Conservation (phyloP, 495 filamentous ascomycete genomes). For the Podospora anserina region DNA sequence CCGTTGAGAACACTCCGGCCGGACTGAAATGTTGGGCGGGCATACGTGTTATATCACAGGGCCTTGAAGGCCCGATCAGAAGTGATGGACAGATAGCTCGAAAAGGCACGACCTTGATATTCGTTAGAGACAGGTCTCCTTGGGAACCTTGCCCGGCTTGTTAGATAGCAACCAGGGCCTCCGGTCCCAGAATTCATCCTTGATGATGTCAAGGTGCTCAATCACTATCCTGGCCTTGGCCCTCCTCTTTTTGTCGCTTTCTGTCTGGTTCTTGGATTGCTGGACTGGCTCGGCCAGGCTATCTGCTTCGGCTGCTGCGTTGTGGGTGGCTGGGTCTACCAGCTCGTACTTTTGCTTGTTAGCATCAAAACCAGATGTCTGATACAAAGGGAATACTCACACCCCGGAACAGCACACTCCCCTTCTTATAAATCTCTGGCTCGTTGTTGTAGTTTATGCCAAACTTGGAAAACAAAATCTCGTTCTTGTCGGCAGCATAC, state of each 20-base stretch:
- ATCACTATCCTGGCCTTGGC: slow-evolving; percentile 73
- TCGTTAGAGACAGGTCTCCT: slow-evolving; percentile 39
- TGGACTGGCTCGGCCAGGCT: slow-evolving; percentile 39
- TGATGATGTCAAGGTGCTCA: slow-evolving; percentile 89
- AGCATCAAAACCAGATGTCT: neutral
- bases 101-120: neutral
- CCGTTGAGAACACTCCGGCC: neutral
- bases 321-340: slow-evolving; percentile 48
- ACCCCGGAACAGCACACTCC: slow-evolving; percentile 82
- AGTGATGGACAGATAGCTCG: neutral
- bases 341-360: slow-evolving; percentile 45
- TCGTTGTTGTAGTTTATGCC: slow-evolving; percentile 97
- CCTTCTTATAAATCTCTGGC: slow-evolving; percentile 86
- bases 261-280: slow-evolving; percentile 69
- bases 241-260: slow-evolving; percentile 72
- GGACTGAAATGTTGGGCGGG: neutral
- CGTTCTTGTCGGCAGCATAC: slow-evolving; percentile 82
- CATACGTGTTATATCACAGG: neutral
- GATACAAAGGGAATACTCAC: slow-evolving; percentile 45
- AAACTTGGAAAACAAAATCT: slow-evolving; percentile 87
- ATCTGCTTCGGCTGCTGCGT: slow-evolving; percentile 35
- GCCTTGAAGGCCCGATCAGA: neutral
- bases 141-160: slow-evolving; percentile 64
- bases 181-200: slow-evolving; percentile 85
- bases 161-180: slow-evolving; percentile 82